Evolutionary conservation across 495 filamentous ascomycete species (phyloP), one percentile per base, ranked within the genome.

Genomic region (Neurospora hispaniola): DNA sequence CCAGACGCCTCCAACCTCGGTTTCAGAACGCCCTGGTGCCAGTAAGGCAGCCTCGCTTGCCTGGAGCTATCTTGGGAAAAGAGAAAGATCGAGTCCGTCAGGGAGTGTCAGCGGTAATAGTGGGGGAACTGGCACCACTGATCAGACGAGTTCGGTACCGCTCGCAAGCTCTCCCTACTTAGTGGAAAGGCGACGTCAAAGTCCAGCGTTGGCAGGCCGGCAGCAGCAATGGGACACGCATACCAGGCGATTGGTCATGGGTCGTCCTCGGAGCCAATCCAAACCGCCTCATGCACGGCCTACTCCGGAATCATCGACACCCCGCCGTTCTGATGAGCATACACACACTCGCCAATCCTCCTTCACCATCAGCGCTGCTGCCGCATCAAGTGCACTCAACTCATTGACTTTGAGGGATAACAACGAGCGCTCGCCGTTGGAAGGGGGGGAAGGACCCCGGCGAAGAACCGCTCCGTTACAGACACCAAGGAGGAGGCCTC

Each of bases 31-130:
- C 27, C 83, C 82, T 0, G 84, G 85, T 4, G 93, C 94, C 40
- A 94, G 92, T 54, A 96, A 92, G 80, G 96, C 96, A 16, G 96
- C 96, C 2, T 91, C 92, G 3, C 81, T 97, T 43, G 95, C 95
- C 20, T 99, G 94, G 94, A 88, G 85, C 59, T 87, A 85, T 68
- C 74, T 79, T 74, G 72, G 79, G 69, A 77, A 77, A 48, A 66
- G 74, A 74, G 79, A 74, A 27, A 42, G 73, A 44, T 43, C 40
- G 71, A 38, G 39, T 11, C 35, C 76, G 73, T 70, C 72, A 72
- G 44, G 46, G 46, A 9, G 73, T 70, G 7, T 72, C 70, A 62
- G 68, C 31, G 54, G 54, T 66, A 66, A 66, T 35, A 66, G 54
- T 66, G 42, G 18, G 23, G 46, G 11, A 20, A 39, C 14, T 35